These are phyloP conservation scores for Penicillium sp. DNA, from an alignment of 2,329 filamentous ascomycete species.

Conservation along the genomic window DNA sequence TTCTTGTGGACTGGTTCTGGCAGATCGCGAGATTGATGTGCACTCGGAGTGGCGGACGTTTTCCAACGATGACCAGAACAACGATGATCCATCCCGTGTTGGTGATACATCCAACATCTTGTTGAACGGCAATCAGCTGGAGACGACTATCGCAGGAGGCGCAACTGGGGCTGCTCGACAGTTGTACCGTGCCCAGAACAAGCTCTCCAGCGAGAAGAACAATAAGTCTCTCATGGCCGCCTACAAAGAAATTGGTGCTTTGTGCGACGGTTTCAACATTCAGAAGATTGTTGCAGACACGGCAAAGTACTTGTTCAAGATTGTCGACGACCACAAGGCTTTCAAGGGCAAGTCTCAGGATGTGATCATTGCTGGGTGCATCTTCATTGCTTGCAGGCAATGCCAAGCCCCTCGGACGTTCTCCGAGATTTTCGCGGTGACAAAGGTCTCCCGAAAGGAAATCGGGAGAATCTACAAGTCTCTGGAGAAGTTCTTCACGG, in stretches of 20 bases:
- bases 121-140: constrained; percentile 82
- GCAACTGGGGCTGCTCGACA: constrained; percentile 69
- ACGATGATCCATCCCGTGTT: constrained; percentile 96
- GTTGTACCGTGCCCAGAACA: constrained; percentile 78
- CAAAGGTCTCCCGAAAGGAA: constrained; percentile 93
- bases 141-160: constrained; percentile 81
- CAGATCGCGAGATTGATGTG: constrained; percentile 88
- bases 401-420: constrained; percentile 84
- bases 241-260: constrained; percentile 79
- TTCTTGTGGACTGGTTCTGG: constrained; percentile 85
- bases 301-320: constrained; percentile 92
- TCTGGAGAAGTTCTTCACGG: constrained; percentile 81
- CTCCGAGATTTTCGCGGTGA: constrained; percentile 88
- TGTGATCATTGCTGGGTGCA: constrained; percentile 89
- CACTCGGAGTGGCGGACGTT: constrained; percentile 99
- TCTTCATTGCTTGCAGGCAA: constrained; percentile 96
- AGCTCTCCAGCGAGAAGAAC: constrained; percentile 73
- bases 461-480: constrained; percentile 94
- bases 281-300: constrained; percentile 78
- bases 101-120: constrained; percentile 89
- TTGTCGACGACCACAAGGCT: constrained; percentile 84
- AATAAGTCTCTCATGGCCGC: constrained; percentile 78
- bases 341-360: constrained; percentile 96
- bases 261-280: constrained; percentile 81
- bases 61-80: constrained; percentile 94